A percentile compares a stretch with the other conserved stretches of the same genome.
phyloP scores from a whole-genome alignment of 179 eudicot genomes.

The Pouteria campechiana region DNA sequence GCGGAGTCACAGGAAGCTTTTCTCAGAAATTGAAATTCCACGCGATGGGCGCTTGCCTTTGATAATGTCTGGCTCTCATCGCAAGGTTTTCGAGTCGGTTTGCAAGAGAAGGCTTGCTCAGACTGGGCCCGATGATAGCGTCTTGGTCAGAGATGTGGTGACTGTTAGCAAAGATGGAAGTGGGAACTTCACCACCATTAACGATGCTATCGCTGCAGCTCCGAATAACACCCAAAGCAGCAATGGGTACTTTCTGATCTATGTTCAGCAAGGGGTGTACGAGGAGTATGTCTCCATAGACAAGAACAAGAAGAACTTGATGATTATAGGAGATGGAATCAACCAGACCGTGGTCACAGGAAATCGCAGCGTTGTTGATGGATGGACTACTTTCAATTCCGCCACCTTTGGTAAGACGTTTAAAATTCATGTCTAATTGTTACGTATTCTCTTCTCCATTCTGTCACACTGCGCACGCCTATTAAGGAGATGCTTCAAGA shows the following conservation, averaged over 20 bases:
- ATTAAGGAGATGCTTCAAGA: too few species aligned
- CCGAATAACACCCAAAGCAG: conserved; percentile 13
- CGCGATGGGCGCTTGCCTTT: too few species aligned
- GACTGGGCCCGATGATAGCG: conserved; percentile 1
- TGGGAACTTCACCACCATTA: conserved; percentile 24
- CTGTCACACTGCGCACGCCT: too few species aligned
- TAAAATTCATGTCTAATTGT: too few species aligned
- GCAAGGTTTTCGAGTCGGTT: background rate
- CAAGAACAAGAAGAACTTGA: conserved; percentile 16
- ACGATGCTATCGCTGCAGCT: conserved; percentile 25
- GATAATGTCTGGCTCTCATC: background rate
- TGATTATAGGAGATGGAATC: conserved; percentile 36
- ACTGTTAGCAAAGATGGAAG: conserved; percentile 26
- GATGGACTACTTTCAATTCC: conserved; percentile 31
- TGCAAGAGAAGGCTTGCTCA: conserved; percentile 10
- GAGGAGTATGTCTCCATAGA: conserved; percentile 26
- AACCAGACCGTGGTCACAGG: conserved; percentile 35
- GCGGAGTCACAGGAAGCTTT: too few species aligned
- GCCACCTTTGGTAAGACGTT: conserved; percentile 31
- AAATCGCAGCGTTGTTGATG: conserved; percentile 15
- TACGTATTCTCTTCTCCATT: too few species aligned
- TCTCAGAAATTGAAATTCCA: too few species aligned
- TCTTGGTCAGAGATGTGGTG: conserved; percentile 16
- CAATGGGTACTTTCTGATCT: conserved; percentile 19
- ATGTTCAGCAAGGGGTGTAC: conserved; percentile 27